Conservation (phyloP, 768 basidiomycete genomes). For the Hemileccinum rubropunctum region DNA sequence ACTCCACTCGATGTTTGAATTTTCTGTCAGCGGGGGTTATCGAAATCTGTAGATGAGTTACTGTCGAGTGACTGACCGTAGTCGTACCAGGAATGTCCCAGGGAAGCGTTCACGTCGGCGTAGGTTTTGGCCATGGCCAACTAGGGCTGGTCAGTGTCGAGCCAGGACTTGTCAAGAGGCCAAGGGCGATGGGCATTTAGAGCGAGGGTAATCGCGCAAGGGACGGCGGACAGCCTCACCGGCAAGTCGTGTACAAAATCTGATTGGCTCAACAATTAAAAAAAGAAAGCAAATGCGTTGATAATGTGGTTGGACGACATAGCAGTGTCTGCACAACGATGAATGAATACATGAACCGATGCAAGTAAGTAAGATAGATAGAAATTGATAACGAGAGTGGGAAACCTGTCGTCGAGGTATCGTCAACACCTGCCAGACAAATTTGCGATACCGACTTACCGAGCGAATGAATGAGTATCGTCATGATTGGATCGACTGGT, state of each 20-base stretch:
- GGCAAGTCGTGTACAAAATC: background rate
- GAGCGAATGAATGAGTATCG: conserved; percentile 3
- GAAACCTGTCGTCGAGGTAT: conserved; percentile 3
- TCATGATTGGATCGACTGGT: conserved; percentile 32
- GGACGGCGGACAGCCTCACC: conserved; percentile 19
- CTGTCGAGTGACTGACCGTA: conserved; percentile 42
- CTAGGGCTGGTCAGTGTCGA: conserved; percentile 8
- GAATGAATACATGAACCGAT: conserved; percentile 17
- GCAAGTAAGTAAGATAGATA: conserved; percentile 29
- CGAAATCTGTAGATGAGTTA: background rate
- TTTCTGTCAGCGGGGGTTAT: conserved; percentile 37
- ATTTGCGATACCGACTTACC: conserved; percentile 19
- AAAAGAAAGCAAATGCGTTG: conserved; percentile 17
- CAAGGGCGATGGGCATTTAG: conserved; percentile 24
- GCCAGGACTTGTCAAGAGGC: conserved; percentile 13
- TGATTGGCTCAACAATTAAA: background rate
- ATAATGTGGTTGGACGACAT: conserved; percentile 24
- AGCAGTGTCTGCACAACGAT: conserved; percentile 23
- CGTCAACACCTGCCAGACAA: conserved; percentile 8
- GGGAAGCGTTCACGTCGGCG: conserved; percentile 53
- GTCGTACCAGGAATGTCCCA: conserved; percentile 61
- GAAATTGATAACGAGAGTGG: conserved; percentile 22
- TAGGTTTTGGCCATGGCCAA: conserved; percentile 49
- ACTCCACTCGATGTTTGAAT: conserved; percentile 62
- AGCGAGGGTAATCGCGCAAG: conserved; percentile 15